A percentile compares a stretch with the other conserved stretches of the same genome.
phyloP scores from a whole-genome alignment of 352 stramenopile genomes.

The Globisporangium viniferum region DNA sequence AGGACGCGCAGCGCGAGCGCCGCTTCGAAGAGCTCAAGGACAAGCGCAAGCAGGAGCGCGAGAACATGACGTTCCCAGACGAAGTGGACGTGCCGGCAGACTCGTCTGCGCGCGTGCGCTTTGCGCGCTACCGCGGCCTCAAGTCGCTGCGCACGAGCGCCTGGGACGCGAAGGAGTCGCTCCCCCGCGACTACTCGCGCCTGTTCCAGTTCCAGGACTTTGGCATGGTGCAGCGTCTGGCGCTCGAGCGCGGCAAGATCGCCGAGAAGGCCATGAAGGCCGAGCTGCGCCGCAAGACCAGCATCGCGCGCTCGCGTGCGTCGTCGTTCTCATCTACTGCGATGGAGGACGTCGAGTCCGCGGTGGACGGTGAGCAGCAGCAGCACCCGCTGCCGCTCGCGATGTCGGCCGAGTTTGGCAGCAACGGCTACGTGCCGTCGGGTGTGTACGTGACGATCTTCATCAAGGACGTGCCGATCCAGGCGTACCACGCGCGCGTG shows the following conservation, averaged over 20 bases:
- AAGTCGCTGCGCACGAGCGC: slow-evolving; percentile 95
- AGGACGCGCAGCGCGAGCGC: slow-evolving; percentile 36
- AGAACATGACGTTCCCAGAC: slow-evolving; percentile 96
- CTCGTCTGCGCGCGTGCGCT: slow-evolving; percentile 60
- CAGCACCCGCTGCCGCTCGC: slow-evolving; percentile 25
- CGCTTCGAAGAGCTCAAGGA: slow-evolving; percentile 53
- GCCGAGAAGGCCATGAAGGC: slow-evolving; percentile 70
- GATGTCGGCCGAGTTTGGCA: slow-evolving; percentile 52
- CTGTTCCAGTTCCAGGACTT: slow-evolving; percentile 98
- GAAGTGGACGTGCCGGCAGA: slow-evolving; percentile 86
- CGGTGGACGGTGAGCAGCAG: slow-evolving; percentile 23
- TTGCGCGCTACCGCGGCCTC: slow-evolving; percentile 93
- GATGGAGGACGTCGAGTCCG: slow-evolving; percentile 75
- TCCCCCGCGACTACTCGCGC: slow-evolving; percentile 95
- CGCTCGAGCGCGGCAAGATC: slow-evolving; percentile 80
- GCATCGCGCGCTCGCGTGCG: slow-evolving; percentile 42
- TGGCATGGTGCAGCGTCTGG: slow-evolving; percentile 90
- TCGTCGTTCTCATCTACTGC: slow-evolving; percentile 44
- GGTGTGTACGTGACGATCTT: slow-evolving; percentile 92
- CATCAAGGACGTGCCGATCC: slow-evolving; percentile 63
- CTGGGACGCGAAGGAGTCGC: slow-evolving; percentile 98
- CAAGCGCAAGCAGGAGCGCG: slow-evolving; percentile 86
- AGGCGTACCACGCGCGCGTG: slow-evolving; percentile 51
- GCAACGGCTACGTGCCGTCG: slow-evolving; percentile 88
- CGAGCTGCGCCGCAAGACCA: slow-evolving; percentile 56